Base-by-base conservation (phyloP, 192 early-diverging fungal species). In the Haplosporangium gracile region DNA sequence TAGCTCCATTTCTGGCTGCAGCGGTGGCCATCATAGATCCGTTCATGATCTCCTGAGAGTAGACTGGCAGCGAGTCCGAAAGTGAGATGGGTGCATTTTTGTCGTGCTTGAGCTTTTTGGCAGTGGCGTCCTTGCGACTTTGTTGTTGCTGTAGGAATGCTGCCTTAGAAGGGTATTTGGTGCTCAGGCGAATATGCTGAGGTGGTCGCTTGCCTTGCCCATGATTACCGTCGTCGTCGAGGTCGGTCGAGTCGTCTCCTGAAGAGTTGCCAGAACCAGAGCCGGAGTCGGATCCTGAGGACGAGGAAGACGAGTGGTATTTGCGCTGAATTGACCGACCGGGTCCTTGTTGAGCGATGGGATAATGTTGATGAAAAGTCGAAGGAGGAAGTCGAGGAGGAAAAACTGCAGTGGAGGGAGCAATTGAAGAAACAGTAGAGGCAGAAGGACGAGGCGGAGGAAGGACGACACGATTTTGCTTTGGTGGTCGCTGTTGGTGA, bases 1-100 rank as follows among this genome's bases (percentile, higher is more conserved):
- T 39, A 2, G 45, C 24, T 24, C 39, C 34, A 1, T 68, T 74
- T 51, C 79, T 32, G 29, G 76, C 42, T 47, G 75, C 26, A 10
- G 76, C 63, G 9, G 70, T 45, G 24, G 71, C 77, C 53, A 72
- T 49, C 77, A 85, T 72, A 22, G 82, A 43, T 22, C 74, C 47
- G 15, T 85, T 69, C 63, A 81, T 76, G 76, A 78, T 63, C 70
- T 77, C 75, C 42, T 86, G 74, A 4, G 84, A 81, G 39, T 86
- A 86, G 38, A 86, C 79, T 74, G 84, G 71, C 42, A 68, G 70
- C 8, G 84, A 86, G 26, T 69, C 84, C 2, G 84, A 86, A 51
- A 86, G 71, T 0, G 84, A 86, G 26, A 86, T 86, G 18, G 84
- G 84, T 1, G 84, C 75, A n/a, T 78, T 75, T 5, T 36, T 57